Evolutionary conservation across 768 basidiomycete species (phyloP).

Genomic region (Termitomyces sp.): DNA sequence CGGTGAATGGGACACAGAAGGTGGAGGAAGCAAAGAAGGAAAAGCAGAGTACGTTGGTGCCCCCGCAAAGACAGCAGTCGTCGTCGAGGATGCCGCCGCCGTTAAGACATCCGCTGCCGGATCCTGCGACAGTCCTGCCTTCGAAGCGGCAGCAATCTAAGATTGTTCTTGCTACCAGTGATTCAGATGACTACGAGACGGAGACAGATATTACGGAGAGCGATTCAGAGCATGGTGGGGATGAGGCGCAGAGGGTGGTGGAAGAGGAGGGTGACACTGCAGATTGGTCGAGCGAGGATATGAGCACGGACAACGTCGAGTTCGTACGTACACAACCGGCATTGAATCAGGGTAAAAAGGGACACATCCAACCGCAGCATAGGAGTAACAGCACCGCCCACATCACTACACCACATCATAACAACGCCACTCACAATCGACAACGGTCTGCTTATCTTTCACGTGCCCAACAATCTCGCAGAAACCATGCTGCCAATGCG

Average conservation of each 20-base stretch:
- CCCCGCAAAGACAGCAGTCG: background rate
- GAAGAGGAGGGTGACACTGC: constrained; percentile 46
- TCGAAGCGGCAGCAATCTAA: constrained; percentile 26
- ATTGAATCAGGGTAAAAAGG: constrained; percentile 3
- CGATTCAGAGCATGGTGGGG: constrained; percentile 12
- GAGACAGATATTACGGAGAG: constrained; percentile 24
- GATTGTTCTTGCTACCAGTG: constrained; percentile 52
- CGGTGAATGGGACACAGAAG: constrained; percentile 1
- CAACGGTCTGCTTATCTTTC: constrained; percentile 10
- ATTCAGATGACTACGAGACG: constrained; percentile 44
- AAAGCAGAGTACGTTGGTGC: background rate
- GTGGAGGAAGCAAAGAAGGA: background rate
- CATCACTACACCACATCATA: background rate
- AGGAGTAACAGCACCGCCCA: background rate
- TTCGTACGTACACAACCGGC: constrained; percentile 6
- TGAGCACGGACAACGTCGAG: constrained; percentile 35
- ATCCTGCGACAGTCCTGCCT: constrained; percentile 18
- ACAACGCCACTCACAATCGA: constrained; percentile 5
- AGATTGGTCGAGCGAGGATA: constrained; percentile 62
- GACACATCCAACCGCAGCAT: background rate
- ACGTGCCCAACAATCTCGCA: constrained; percentile 21
- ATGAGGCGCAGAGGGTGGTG: constrained; percentile 18
- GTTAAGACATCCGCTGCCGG: constrained; percentile 17
- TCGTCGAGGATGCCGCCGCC: constrained; percentile 20
- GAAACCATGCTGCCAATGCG: constrained; percentile 21